phyloP scores from a whole-genome alignment of 2,329 filamentous ascomycete species.

The Thyridium curvatum region DNA sequence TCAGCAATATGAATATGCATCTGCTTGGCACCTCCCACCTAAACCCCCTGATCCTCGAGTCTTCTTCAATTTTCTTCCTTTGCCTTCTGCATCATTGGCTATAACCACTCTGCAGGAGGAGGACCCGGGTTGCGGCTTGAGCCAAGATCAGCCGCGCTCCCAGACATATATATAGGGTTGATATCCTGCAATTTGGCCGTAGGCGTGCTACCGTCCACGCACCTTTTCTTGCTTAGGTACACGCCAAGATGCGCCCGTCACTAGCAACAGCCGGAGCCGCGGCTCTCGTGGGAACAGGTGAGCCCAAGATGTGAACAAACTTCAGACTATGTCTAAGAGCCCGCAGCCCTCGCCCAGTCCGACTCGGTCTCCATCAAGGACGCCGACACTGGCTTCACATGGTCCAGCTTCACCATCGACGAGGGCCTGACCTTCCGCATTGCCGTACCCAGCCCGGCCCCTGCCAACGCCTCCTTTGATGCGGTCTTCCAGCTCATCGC shows the following conservation, averaged over 20 bases:
- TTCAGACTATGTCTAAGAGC: conserved; percentile 4
- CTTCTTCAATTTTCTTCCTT: too few relatives aligned
- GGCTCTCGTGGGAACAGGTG: conserved; percentile 5
- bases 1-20: too few relatives aligned
- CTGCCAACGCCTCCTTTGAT: conserved; percentile 17
- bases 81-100: too few relatives aligned
- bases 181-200: too few relatives aligned
- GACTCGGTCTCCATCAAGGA: conserved; percentile 27
- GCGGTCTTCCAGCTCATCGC: conserved; percentile 33
- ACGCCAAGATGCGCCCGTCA: conserved; percentile 5
- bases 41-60: too few relatives aligned
- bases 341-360: conserved; percentile 18
- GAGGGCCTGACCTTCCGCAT: conserved; percentile 28
- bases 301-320: not conserved
- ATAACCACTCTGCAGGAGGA: too few relatives aligned
- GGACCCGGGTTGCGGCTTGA: too few relatives aligned
- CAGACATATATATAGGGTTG: too few relatives aligned
- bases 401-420: conserved; percentile 30
- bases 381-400: conserved; percentile 33
- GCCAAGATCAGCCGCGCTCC: too few relatives aligned
- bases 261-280: conserved; percentile 3
- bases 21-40: too few relatives aligned
- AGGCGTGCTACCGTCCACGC: too few relatives aligned
- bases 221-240: too few relatives aligned
- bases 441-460: conserved; percentile 22